phyloP scores from a whole-genome alignment of 202 grass and related monocot genomes.

The Carex arenaria region DNA sequence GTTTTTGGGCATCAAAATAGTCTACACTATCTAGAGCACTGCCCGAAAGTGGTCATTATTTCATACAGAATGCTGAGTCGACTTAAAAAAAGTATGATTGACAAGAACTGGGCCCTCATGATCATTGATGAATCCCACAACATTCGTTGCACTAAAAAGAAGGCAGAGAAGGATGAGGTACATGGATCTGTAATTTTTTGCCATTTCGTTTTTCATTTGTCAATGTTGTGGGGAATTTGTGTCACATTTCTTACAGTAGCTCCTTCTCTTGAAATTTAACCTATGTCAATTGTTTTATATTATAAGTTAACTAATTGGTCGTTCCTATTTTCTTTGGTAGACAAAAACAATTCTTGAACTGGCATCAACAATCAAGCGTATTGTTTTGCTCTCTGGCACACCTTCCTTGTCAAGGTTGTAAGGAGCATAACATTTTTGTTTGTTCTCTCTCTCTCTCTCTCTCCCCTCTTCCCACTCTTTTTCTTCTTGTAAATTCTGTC shows the following conservation, averaged over 20 bases:
- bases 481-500: not conserved
- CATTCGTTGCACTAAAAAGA: constrained; percentile 75
- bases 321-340: constrained; percentile 39
- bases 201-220: not conserved
- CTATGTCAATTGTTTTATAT: constrained; percentile 7
- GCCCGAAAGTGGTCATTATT: constrained; percentile 68
- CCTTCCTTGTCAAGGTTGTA: constrained; percentile 97
- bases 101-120: constrained; percentile 76
- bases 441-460: not conserved
- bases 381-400: constrained; percentile 89
- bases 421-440: constrained; percentile 28
- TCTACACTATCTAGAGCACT: constrained; percentile 69
- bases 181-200: not conserved
- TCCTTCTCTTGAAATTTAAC: constrained; percentile 14
- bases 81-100: constrained; percentile 55
- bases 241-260: constrained; percentile 12
- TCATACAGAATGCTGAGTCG: constrained; percentile 88
- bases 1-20: constrained; percentile 84
- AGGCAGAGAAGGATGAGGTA: constrained; percentile 70
- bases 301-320: constrained; percentile 11
- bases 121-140: constrained; percentile 99
- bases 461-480: not conserved
- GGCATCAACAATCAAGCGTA: constrained; percentile 42
- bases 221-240: not conserved
- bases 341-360: constrained; percentile 72